These are phyloP conservation scores for Oropetium thomaeum DNA, from an alignment of 176 grass and related monocot species.

Conservation along the genomic window DNA sequence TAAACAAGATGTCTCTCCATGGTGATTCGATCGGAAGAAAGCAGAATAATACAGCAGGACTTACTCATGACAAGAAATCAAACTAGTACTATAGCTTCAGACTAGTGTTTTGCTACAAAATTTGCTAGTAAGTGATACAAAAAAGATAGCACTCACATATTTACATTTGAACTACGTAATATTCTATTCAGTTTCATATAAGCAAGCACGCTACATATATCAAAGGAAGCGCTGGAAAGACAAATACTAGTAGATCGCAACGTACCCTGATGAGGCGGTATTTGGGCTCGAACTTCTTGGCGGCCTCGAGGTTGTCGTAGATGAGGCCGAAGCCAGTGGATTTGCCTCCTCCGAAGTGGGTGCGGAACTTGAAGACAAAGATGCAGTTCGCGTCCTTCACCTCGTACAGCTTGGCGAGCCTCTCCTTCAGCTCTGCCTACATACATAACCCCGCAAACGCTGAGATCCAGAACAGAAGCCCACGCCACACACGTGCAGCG, in stretches of 20 bases:
- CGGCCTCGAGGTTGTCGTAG: conserved; percentile 73
- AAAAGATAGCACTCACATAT: background rate
- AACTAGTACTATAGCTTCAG: background rate
- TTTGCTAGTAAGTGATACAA: background rate
- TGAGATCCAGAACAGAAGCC: background rate
- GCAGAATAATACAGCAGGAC: background rate
- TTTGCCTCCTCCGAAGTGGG: conserved; percentile 96
- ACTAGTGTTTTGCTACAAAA: background rate
- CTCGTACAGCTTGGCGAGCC: conserved; percentile 65
- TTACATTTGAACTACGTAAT: background rate
- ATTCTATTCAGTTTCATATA: background rate
- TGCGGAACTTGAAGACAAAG: conserved; percentile 96
- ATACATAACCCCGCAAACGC: background rate
- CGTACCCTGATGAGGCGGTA: conserved; percentile 96
- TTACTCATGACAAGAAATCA: background rate
- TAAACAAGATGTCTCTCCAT: background rate
- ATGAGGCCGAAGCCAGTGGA: conserved; percentile 91
- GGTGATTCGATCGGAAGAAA: background rate
- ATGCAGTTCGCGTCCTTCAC: conserved; percentile 88
- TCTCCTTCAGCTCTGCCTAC: conserved; percentile 87
- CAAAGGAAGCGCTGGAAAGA: background rate
- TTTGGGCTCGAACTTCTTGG: conserved; percentile 93
- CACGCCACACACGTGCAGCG: background rate
- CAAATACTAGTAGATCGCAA: background rate
- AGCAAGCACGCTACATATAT: background rate